Percentiles rank a stretch among this genome's conserved stretches.
Evolutionary conservation across 139 green algal species (phyloP).

Genomic region (Micromonas commoda): DNA sequence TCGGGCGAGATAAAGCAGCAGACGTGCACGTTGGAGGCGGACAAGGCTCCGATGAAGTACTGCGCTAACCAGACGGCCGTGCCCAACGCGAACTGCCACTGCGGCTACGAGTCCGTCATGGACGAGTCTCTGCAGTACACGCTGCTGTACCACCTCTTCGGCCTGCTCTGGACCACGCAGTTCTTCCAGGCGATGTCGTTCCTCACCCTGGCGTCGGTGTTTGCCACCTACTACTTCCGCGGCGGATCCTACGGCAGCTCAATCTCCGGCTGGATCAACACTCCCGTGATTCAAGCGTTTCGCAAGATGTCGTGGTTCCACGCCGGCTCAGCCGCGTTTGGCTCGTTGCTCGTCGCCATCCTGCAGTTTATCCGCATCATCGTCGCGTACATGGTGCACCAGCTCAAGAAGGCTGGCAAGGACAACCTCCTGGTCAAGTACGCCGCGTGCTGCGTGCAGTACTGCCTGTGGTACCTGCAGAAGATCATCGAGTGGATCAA

Average conservation of each 20-base stretch:
- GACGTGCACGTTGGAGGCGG: neutral
- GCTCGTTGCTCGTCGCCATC: constrained; percentile 67
- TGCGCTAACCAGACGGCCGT: neutral
- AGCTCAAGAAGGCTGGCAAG: constrained; percentile 61
- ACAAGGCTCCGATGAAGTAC: neutral
- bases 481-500: constrained; percentile 53
- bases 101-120: constrained; percentile 10
- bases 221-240: constrained; percentile 65
- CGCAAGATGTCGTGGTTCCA: constrained; percentile 37
- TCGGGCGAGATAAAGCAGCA: constrained; percentile 48
- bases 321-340: constrained; percentile 67
- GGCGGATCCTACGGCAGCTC: constrained; percentile 35
- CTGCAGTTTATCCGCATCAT: constrained; percentile 67
- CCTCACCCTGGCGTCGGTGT: constrained; percentile 59
- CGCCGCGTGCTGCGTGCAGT: constrained; percentile 63
- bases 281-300: neutral
- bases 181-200: constrained; percentile 69
- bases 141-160: constrained; percentile 84
- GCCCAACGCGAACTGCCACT: constrained; percentile 3
- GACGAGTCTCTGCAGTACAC: constrained; percentile 54
- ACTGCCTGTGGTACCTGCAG: constrained; percentile 55
- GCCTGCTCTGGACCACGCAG: constrained; percentile 79
- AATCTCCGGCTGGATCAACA: constrained; percentile 26
- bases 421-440: constrained; percentile 43
- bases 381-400: constrained; percentile 20